Evolutionary conservation across 192 early-diverging fungal genomes (phyloP).

Genomic region (Thoreauomyces humboldtii): DNA sequence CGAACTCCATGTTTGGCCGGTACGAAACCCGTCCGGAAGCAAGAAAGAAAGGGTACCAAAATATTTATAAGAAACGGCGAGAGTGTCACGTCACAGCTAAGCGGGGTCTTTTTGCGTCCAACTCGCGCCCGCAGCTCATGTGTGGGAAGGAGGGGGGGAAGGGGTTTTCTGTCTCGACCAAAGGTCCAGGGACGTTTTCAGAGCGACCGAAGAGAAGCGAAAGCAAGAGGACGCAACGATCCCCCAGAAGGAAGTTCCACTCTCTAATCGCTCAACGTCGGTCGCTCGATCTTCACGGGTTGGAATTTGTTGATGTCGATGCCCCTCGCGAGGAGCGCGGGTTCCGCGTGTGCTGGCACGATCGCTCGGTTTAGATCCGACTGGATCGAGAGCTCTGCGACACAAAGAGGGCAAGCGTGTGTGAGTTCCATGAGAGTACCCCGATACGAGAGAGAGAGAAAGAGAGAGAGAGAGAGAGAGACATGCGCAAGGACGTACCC

Average conservation of each 20-base stretch:
- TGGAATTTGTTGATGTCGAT: constrained; percentile 75
- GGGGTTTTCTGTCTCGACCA: not conserved
- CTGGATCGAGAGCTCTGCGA: constrained; percentile 79
- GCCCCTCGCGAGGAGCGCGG: constrained; percentile 59
- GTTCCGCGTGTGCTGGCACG: constrained; percentile 77
- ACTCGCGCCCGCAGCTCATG: too few species aligned
- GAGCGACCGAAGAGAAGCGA: too few species aligned
- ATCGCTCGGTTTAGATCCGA: constrained; percentile 75
- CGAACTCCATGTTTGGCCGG: too few species aligned
- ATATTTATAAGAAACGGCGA: too few species aligned
- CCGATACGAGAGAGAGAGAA: not conserved
- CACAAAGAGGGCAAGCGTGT: not conserved
- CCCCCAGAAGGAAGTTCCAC: too few species aligned
- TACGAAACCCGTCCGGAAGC: too few species aligned
- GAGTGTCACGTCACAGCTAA: too few species aligned
- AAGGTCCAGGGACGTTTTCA: too few species aligned
- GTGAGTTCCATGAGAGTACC: not conserved
- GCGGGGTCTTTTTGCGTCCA: too few species aligned
- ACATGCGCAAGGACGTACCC: not conserved
- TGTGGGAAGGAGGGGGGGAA: not conserved
- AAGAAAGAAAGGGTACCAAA: too few species aligned
- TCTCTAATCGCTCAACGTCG: constrained; percentile 20
- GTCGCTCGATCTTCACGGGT: constrained; percentile 55
- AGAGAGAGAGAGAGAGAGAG: not conserved
- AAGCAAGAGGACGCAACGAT: too few species aligned